These are phyloP conservation scores for Pseudonectria buxi DNA, from an alignment of 2,329 filamentous ascomycete genomes.

Conservation along the genomic window DNA sequence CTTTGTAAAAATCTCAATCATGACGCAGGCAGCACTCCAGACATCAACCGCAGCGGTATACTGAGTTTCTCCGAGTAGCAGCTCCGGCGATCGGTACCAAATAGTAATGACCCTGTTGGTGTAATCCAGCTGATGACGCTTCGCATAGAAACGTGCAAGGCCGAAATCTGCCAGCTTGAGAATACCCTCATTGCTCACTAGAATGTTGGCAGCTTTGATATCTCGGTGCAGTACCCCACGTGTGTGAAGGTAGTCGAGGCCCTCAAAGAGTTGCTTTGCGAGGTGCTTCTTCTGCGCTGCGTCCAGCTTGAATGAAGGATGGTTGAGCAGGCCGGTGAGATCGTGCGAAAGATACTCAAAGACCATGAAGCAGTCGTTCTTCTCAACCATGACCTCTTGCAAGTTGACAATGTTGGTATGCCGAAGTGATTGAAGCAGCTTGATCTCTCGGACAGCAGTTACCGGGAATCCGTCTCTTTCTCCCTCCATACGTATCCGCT, in stretches of 20 bases:
- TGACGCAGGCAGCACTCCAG: conserved; percentile 95
- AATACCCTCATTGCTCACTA: conserved; percentile 82
- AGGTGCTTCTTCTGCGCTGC: conserved; percentile 86
- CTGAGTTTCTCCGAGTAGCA: conserved; percentile 83
- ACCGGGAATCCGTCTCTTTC: conserved; percentile 88
- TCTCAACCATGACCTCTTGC: conserved; percentile 94
- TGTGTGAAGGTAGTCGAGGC: conserved; percentile 86
- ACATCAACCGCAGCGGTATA: conserved; percentile 89
- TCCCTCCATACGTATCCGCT: conserved; percentile 89
- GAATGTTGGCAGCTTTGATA: conserved; percentile 96
- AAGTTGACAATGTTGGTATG: conserved; percentile 78
- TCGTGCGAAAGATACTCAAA: conserved; percentile 98
- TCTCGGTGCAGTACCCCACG: conserved; percentile 93
- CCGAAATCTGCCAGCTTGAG: conserved; percentile 96
- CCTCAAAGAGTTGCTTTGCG: conserved; percentile 87
- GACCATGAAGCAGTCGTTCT: conserved; percentile 99
- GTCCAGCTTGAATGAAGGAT: conserved; percentile 83
- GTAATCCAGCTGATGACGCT: conserved; percentile 85
- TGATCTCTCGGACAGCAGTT: conserved; percentile 85
- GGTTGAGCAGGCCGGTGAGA: conserved; percentile 88
- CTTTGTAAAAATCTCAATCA: conserved; percentile 92
- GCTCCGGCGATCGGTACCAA: conserved; percentile 74
- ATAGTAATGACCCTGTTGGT: conserved; percentile 98
- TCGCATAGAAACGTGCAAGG: conserved; percentile 91
- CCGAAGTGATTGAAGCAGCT: conserved; percentile 77